A percentile compares a stretch with the other conserved stretches of the same genome.
phyloP scores from a whole-genome alignment of 208 protist species.

The Trypanosoma caninum region DNA sequence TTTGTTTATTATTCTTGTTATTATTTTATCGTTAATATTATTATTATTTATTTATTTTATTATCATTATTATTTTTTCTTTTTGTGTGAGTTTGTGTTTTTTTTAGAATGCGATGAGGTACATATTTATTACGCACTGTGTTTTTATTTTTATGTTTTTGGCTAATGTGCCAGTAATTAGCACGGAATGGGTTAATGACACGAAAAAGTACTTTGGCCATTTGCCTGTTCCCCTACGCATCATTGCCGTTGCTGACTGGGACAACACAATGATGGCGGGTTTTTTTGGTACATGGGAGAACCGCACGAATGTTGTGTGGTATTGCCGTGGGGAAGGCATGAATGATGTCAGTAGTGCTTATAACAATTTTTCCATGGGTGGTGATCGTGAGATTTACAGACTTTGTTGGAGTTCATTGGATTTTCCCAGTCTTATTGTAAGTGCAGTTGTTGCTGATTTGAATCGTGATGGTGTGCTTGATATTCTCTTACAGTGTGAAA shows the following conservation, averaged over 20 bases:
- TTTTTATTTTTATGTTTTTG: neutral
- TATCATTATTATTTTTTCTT: no score
- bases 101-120: no score
- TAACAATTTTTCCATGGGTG: neutral
- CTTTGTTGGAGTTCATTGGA: slow-evolving; percentile 16
- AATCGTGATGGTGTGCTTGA: slow-evolving; percentile 33
- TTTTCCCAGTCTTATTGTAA: slow-evolving; percentile 32
- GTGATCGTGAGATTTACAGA: neutral
- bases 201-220: slow-evolving; percentile 6
- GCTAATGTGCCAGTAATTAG: neutral
- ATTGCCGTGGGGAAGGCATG: neutral
- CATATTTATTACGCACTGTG: no score
- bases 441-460: slow-evolving; percentile 43
- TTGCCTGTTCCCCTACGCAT: neutral
- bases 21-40: no score
- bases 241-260: slow-evolving; percentile 17
- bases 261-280: slow-evolving; percentile 11
- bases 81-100: no score
- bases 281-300: slow-evolving; percentile 20
- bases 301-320: slow-evolving; percentile 18
- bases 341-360: neutral
- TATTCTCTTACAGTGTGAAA: slow-evolving; percentile 37
- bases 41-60: no score
- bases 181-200: slow-evolving; percentile 6
- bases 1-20: no score